Conservation (phyloP, 805 yeast genomes). For the Metschnikowia vanudenii region DNA sequence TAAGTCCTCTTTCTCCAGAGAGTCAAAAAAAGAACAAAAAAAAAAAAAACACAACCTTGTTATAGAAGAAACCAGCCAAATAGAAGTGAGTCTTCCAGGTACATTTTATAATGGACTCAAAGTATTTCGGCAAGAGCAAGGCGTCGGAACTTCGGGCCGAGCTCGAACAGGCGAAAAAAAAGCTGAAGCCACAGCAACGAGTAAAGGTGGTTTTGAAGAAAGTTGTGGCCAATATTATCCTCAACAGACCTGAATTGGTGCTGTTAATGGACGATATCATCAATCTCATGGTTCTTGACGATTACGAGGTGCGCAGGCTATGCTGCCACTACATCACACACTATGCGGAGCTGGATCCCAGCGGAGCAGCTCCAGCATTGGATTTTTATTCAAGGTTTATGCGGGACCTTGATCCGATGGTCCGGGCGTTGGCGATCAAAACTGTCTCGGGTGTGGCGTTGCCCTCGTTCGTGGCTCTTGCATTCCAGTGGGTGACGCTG, state of each 20-base stretch:
- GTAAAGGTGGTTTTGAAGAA: conserved; percentile 53
- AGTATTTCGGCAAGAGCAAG: conserved; percentile 39
- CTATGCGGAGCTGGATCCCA: conserved; percentile 59
- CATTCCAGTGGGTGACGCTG: conserved; percentile 39
- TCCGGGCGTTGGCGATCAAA: conserved; percentile 61
- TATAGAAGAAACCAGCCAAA: too few relatives aligned
- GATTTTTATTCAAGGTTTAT: conserved; percentile 56
- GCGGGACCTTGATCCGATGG: conserved; percentile 43
- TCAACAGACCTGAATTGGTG: conserved; percentile 77
- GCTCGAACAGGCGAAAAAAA: conserved; percentile 42
- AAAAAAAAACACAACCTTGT: too few relatives aligned
- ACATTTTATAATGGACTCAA: conserved; percentile 19
- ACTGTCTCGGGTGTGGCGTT: conserved; percentile 62
- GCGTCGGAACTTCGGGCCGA: conserved; percentile 42
- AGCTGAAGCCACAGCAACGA: conserved; percentile 38
- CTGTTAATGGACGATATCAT: conserved; percentile 63
- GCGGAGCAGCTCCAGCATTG: conserved; percentile 53
- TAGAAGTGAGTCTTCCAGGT: not conserved
- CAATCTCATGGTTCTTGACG: conserved; percentile 51
- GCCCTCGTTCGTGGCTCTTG: conserved; percentile 48
- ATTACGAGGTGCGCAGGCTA: conserved; percentile 67
- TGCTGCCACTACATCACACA: conserved; percentile 65
- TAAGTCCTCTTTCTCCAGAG: too few relatives aligned
- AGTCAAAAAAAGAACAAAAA: too few relatives aligned
- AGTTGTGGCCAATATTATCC: conserved; percentile 77